These are phyloP conservation scores for Neurospora sp. DNA, from an alignment of 495 filamentous ascomycete species.

Conservation along the genomic window DNA sequence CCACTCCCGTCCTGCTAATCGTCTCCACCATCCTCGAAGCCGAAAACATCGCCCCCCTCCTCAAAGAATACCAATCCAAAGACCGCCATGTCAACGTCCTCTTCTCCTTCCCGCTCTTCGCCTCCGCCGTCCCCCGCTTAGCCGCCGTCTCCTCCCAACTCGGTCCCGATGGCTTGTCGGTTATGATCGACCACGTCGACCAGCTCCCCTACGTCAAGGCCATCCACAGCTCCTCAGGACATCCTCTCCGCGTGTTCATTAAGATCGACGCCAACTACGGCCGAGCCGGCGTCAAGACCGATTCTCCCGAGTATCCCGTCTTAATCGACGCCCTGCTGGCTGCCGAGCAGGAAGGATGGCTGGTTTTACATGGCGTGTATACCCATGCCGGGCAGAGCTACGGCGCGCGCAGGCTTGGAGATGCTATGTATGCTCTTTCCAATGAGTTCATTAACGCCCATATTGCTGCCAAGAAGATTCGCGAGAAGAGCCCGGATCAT, in stretches of 20 bases:
- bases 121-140: conserved; percentile 50
- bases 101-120: conserved; percentile 64
- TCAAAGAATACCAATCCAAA: conserved; percentile 43
- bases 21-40: conserved; percentile 73
- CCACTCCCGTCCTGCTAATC: conserved; percentile 51
- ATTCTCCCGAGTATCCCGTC: conserved; percentile 36
- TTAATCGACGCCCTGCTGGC: conserved; percentile 42
- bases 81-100: conserved; percentile 55
- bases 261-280: conserved; percentile 73
- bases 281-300: conserved; percentile 56
- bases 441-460: conserved; percentile 44
- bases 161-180: conserved; percentile 42
- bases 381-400: conserved; percentile 75
- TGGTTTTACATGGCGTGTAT: conserved; percentile 56
- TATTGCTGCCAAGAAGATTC: conserved; percentile 35
- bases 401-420: conserved; percentile 34
- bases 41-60: conserved; percentile 53
- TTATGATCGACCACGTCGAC: conserved; percentile 64
- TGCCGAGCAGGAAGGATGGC: conserved; percentile 26
- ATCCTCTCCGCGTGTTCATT: conserved; percentile 49
- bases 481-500: conserved; percentile 12
- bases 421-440: conserved; percentile 46
- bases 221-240: conserved; percentile 27
- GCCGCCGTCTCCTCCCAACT: conserved; percentile 37
- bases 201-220: conserved; percentile 42